Percentiles rank a stretch among this genome's conserved stretches.
These are phyloP conservation scores for Vitis labrusca DNA, from an alignment of 164 flowering plant species.

Conservation along the genomic window DNA sequence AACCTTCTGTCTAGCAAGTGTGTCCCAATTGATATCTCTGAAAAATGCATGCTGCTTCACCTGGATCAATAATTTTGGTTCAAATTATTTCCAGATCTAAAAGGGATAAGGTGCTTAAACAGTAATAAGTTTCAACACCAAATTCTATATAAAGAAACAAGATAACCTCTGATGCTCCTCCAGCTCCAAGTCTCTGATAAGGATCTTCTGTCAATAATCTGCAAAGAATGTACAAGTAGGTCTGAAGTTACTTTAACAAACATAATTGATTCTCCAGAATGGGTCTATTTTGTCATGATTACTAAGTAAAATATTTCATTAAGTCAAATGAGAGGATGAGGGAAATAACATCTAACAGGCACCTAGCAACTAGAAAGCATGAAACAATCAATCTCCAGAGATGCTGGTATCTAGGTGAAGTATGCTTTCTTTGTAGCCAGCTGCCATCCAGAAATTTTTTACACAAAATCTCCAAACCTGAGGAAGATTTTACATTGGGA, in stretches of 20 bases:
- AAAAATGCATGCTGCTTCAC: conserved; percentile 94
- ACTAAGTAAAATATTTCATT: too few species aligned
- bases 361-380: too few species aligned
- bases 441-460: too few species aligned
- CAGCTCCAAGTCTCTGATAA: conserved; percentile 91
- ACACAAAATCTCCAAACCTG: too few species aligned
- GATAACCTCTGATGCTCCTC: conserved; percentile 90
- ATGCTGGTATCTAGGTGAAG: too few species aligned
- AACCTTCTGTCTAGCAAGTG: conserved; percentile 98
- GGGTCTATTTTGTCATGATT: background rate
- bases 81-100: conserved; percentile 3
- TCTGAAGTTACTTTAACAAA: background rate
- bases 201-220: conserved; percentile 97
- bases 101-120: background rate
- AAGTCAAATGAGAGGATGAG: too few species aligned
- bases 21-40: conserved; percentile 97
- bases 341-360: too few species aligned
- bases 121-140: background rate
- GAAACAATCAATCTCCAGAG: too few species aligned
- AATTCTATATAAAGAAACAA: background rate
- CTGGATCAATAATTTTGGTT: conserved; percentile 35
- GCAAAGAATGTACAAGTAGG: conserved; percentile 19
- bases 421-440: too few species aligned
- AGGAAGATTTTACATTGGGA: too few species aligned
- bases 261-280: background rate